A percentile compares a stretch with the other conserved stretches of the same genome.
Conservation (phyloP, 2,329 filamentous ascomycete species). For the Sclerotinia sclerotiorum region DNA sequence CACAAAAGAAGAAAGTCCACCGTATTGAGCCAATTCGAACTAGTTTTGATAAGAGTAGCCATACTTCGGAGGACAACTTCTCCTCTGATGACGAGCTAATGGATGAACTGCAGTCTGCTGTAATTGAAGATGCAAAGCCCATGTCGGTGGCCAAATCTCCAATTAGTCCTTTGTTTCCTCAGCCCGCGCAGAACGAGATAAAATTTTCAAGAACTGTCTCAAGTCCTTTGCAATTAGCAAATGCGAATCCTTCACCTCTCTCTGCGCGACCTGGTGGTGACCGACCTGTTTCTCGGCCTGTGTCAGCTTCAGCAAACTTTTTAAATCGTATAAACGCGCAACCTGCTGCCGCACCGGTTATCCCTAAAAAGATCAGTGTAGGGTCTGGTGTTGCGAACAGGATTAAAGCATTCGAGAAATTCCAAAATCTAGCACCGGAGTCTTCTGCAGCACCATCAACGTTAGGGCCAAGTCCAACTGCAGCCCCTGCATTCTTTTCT, state of each 20-base stretch:
- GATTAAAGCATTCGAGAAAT: constrained; percentile 88
- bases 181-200: constrained; percentile 33
- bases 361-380: constrained; percentile 72
- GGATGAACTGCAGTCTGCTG: constrained; percentile 81
- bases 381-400: constrained; percentile 90
- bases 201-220: constrained; percentile 41
- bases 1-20: constrained; percentile 32
- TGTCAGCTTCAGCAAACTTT: constrained; percentile 55
- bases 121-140: constrained; percentile 78
- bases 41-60: constrained; percentile 43
- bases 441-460: constrained; percentile 28
- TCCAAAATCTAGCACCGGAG: constrained; percentile 54
- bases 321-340: constrained; percentile 56
- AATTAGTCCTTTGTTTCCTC: constrained; percentile 62
- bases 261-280: constrained; percentile 43
- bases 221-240: constrained; percentile 40
- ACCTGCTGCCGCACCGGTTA: constrained; percentile 48
- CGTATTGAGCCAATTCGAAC: constrained; percentile 56
- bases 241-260: constrained; percentile 43
- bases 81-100: constrained; percentile 78
- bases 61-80: constrained; percentile 49
- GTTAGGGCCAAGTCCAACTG: constrained; percentile 44
- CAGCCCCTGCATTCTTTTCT: constrained; percentile 56
- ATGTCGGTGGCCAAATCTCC: constrained; percentile 81
- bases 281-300: constrained; percentile 35